phyloP scores from a whole-genome alignment of 371 early-diverging fungal genomes.

The Mortierella sp. region DNA sequence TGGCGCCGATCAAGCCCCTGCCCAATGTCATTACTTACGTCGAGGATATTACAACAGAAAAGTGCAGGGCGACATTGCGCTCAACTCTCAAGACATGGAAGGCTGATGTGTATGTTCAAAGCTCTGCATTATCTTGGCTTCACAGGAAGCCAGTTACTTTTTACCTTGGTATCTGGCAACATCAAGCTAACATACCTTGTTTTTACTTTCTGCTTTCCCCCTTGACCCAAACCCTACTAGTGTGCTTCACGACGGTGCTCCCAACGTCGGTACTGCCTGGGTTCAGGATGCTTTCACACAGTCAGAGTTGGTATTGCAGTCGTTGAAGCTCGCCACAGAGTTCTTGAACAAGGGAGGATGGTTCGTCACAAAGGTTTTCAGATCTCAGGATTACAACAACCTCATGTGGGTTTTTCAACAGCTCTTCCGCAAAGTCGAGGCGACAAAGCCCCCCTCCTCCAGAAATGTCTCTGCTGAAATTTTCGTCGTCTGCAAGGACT shows the following conservation, averaged over 20 bases:
- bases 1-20: slow-evolving; percentile 98
- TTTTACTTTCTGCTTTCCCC: neutral
- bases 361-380: slow-evolving; percentile 99
- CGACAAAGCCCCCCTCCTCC: slow-evolving; percentile 99
- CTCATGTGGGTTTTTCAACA: slow-evolving; percentile 98
- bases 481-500: slow-evolving; percentile 98
- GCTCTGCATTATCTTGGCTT: neutral
- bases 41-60: slow-evolving; percentile 98
- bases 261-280: slow-evolving; percentile 99
- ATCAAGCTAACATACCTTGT: slow-evolving; percentile 1
- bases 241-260: slow-evolving; percentile 99
- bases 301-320: slow-evolving; percentile 95
- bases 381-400: slow-evolving; percentile 99
- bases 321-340: slow-evolving; percentile 96
- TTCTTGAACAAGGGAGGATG: slow-evolving; percentile 93
- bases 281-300: slow-evolving; percentile 98
- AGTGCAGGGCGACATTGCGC: slow-evolving; percentile 88
- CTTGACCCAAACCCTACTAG: slow-evolving; percentile 47
- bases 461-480: slow-evolving; percentile 99
- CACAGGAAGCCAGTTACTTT: neutral
- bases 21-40: slow-evolving; percentile 95
- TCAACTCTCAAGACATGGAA: slow-evolving; percentile 97
- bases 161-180: slow-evolving; percentile 2
- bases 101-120: slow-evolving; percentile 91
- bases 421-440: slow-evolving; percentile 97